Evolutionary conservation across 495 filamentous ascomycete genomes (phyloP), one percentile per base, ranked within the genome.

Genomic region (Neurospora sp.): DNA sequence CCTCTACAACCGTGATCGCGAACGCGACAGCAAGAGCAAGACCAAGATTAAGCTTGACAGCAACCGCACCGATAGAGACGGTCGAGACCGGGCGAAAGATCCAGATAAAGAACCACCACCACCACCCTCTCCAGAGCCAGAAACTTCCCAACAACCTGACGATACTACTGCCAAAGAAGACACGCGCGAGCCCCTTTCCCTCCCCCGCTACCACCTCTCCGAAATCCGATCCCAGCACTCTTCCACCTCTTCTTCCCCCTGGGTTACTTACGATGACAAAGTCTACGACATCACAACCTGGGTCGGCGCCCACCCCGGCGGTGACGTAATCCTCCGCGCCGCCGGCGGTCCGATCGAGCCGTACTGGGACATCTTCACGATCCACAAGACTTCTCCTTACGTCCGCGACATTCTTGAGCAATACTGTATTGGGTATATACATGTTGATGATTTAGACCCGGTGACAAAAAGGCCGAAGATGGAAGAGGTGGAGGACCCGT

Each of bases 291-390:
- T 90, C 65, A 89, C 87, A 10, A 83, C 87, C 38, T 90, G 86
- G 85, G 75, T 90, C 1, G 77, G 80, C 4, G 85, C 82, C n/a
- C 88, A 90, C 73, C 88, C 88, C 0, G 88, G 88, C 27, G 88
- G 88, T 4, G 86, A 88, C 61, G 85, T 90, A 3, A 90, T 90
- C 71, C 81, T 89, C 14, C 83, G 86, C 18, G 88, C 88, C 3
- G 86, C 84, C 3, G 88, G 88, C 22, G 85, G 83, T 45, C 82
- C 80, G 70, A 82, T 89, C 37, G 88, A 90, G 65, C 88, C 85
- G 1, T 90, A 89, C 78, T 90, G 88, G 88, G 80, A 89, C 42
- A 89, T 90, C 65, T 89, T 90, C 69, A 83, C 83, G 53, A 89
- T 90, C 68, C 88, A 90, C 77, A 87, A 89, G 76, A 35, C 10